phyloP scores from a whole-genome alignment of 306 rosid genomes.

The Leucaena leucocephala region DNA sequence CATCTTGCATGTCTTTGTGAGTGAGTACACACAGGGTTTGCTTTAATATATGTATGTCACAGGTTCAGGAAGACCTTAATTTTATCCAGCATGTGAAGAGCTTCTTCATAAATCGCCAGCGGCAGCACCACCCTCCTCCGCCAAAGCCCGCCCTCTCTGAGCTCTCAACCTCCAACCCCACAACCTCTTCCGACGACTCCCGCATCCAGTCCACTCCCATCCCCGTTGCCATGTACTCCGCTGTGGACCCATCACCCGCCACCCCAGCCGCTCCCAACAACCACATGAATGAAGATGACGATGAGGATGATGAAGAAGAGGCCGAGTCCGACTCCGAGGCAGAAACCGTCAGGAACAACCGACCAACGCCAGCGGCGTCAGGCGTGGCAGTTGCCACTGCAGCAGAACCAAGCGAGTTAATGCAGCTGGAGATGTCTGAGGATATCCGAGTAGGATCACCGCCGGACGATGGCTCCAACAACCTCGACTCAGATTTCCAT shows the following conservation, averaged over 20 bases:
- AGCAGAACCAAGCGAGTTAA: conserved; percentile 69
- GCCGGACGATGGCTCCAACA: conserved; percentile 76
- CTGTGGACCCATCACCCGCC: conserved; percentile 31
- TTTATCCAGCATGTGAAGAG: conserved; percentile 71
- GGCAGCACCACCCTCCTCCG: conserved; percentile 45
- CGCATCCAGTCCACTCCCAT: conserved; percentile 5
- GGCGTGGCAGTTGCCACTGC: background rate
- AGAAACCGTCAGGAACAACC: conserved; percentile 39
- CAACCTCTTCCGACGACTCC: conserved; percentile 50
- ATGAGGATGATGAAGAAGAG: conserved; percentile 48
- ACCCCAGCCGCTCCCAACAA: conserved; percentile 13
- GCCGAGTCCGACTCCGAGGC: conserved; percentile 56
- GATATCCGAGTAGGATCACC: conserved; percentile 88
- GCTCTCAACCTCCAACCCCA: conserved; percentile 88
- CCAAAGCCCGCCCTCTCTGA: conserved; percentile 86
- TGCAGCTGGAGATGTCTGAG: conserved; percentile 84
- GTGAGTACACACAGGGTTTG: background rate
- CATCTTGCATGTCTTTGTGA: background rate
- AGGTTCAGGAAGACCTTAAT: conserved; percentile 76
- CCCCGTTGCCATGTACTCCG: conserved; percentile 3
- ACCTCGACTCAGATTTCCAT: conserved; percentile 71
- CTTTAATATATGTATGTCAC: background rate
- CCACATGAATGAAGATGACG: conserved; percentile 50
- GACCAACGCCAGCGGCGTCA: background rate
- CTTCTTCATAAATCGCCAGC: conserved; percentile 59